phyloP scores from a whole-genome alignment of 1,139 yeast genomes.

The Magnusiomyces tetraspermus region DNA sequence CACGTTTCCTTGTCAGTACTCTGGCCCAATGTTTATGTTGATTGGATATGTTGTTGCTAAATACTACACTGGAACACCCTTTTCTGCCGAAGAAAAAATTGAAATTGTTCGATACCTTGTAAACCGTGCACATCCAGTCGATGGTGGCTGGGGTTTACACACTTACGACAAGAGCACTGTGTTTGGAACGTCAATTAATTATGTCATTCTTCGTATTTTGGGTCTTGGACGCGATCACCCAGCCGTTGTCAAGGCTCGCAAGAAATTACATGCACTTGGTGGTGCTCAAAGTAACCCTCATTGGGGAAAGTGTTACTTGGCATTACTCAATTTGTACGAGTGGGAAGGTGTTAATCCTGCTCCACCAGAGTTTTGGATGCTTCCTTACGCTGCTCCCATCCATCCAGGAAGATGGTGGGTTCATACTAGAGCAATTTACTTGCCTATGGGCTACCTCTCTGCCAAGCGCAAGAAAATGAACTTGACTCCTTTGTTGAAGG shows the following conservation, averaged over 20 bases:
- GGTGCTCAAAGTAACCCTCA: slow-evolving; percentile 90
- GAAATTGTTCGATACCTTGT: slow-evolving; percentile 80
- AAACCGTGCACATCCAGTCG: slow-evolving; percentile 90
- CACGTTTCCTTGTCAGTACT: slow-evolving; percentile 81
- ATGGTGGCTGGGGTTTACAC: slow-evolving; percentile 99
- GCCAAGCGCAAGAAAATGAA: slow-evolving; percentile 49
- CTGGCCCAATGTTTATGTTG: slow-evolving; percentile 96
- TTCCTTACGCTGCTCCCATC: slow-evolving; percentile 71
- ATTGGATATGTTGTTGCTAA: slow-evolving; percentile 76
- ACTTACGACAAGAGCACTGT: slow-evolving; percentile 87
- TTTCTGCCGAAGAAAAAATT: slow-evolving; percentile 52
- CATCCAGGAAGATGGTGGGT: slow-evolving; percentile 99
- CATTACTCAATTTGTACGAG: slow-evolving; percentile 67
- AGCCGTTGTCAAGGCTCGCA: slow-evolving; percentile 70
- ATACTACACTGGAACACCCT: slow-evolving; percentile 58
- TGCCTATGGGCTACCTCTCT: slow-evolving; percentile 77
- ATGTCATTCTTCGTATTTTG: slow-evolving; percentile 63
- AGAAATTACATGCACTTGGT: slow-evolving; percentile 60
- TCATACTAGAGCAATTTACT: slow-evolving; percentile 86
- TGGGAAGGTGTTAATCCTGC: slow-evolving; percentile 99
- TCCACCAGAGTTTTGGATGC: slow-evolving; percentile 88
- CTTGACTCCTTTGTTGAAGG: slow-evolving; percentile 52
- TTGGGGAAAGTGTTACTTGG: slow-evolving; percentile 95
- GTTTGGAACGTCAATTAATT: slow-evolving; percentile 87
- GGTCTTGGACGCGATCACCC: slow-evolving; percentile 71